A percentile compares a stretch with the other conserved stretches of the same genome.
These are phyloP conservation scores for Glebionis coronaria DNA, from an alignment of 129 eudicot genomes.

Conservation along the genomic window DNA sequence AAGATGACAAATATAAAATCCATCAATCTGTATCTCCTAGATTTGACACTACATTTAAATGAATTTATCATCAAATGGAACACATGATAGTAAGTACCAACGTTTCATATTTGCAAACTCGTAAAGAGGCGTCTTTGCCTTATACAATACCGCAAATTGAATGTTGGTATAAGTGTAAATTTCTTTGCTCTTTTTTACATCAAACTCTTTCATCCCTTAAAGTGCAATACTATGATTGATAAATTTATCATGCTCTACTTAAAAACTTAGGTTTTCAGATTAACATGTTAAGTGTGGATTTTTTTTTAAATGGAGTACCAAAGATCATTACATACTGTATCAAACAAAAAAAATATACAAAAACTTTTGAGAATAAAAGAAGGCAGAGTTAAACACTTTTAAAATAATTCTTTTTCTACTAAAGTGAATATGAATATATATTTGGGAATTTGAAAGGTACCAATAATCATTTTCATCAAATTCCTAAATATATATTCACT, in stretches of 20 bases:
- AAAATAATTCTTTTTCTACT: too few relatives aligned
- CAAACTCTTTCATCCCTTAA: background rate
- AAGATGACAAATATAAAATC: conserved; percentile 1
- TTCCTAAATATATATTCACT: too few relatives aligned
- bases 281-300: too few relatives aligned
- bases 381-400: too few relatives aligned
- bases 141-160: background rate
- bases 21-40: conserved; percentile 2
- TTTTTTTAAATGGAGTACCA: too few relatives aligned
- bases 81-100: background rate
- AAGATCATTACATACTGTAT: too few relatives aligned
- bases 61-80: background rate
- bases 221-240: background rate
- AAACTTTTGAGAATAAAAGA: too few relatives aligned
- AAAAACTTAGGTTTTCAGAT: too few relatives aligned
- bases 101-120: background rate
- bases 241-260: background rate
- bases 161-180: background rate
- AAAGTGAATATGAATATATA: too few relatives aligned
- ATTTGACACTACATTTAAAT: background rate
- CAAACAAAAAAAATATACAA: too few relatives aligned
- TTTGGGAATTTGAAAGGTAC: too few relatives aligned
- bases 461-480: too few relatives aligned
- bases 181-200: background rate
- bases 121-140: background rate